phyloP scores from a whole-genome alignment of 2,329 filamentous ascomycete species.

The Sporothrix phasma region DNA sequence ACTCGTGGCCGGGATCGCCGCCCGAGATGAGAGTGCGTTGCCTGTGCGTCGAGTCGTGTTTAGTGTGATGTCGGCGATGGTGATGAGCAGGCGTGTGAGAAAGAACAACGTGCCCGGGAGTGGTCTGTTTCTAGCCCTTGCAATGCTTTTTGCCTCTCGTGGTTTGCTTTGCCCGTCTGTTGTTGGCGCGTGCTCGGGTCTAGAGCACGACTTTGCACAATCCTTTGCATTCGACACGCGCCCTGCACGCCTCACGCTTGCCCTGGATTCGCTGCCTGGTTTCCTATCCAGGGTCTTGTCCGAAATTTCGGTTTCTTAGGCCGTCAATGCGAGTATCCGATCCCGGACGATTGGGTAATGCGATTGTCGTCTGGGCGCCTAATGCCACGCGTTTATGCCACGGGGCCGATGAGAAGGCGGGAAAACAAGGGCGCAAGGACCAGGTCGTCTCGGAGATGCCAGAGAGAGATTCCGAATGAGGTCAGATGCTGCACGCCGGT shows the following conservation, averaged over 20 bases:
- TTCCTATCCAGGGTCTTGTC: neutral
- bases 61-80: neutral
- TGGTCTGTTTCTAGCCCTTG: neutral
- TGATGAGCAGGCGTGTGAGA: neutral
- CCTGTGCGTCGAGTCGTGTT: neutral
- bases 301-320: neutral
- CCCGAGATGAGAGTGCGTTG: neutral
- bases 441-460: neutral
- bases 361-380: neutral
- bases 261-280: neutral
- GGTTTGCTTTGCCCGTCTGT: neutral
- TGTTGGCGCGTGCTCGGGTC: neutral
- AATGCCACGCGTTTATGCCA: neutral
- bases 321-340: neutral
- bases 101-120: neutral
- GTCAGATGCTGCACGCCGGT: neutral
- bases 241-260: neutral
- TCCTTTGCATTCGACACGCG: neutral
- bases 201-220: neutral
- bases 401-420: neutral
- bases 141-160: neutral
- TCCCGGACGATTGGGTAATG: neutral
- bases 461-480: neutral
- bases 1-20: neutral
- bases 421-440: neutral